Base-by-base conservation (phyloP, 192 early-diverging fungal species). In the Gonapodya sp. region DNA sequence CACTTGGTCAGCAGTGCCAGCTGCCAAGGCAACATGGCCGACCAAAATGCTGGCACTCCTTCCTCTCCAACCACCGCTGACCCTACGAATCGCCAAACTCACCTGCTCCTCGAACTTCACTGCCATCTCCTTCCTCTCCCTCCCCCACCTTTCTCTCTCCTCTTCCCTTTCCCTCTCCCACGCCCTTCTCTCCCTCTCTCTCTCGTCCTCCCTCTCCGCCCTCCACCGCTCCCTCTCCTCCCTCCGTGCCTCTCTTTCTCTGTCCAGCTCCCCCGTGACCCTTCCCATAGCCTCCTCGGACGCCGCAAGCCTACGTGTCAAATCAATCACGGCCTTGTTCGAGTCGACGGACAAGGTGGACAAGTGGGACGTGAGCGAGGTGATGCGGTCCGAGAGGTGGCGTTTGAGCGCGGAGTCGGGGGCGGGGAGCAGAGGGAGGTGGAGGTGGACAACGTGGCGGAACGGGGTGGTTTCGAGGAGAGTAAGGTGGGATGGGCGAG, bases 361-460 rank as follows among this genome's bases (percentile, higher is more conserved):
- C 1, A 84, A 35, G 8, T 2, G 8, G 75, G 75, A 16, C 8
- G 30, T 18, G 8, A 34, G 34, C 8, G 75, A 16, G 75, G 75
- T 33, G 8, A 77, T 8, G 8, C 34, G 30, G 75, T 16, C 16
- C 8, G 75, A 16, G 75, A 77, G 75, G 8, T 77, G 75, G 75
- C 75, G 75, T 81, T 91, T 91, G 36, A 90, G 73, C 0, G 84
- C 82, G 1, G 82, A 33, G 79, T 91, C 90, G 74, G 84, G 87
- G 16, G 85, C 90, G 1, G 82, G 88, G 0, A 82, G 83, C 32
- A 90, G 83, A 34, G 83, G 46, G 1, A 91, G 84, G 0, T 85
- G 79, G 0, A 91, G 78, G 78, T 91, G 90, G 0, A 81, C 84
- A 31, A 91, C 89, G 79, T 90, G 88, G 46, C 83, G 81, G 84